Conservation (phyloP, 2,329 filamentous ascomycete species). For the Aspergillus sp. region DNA sequence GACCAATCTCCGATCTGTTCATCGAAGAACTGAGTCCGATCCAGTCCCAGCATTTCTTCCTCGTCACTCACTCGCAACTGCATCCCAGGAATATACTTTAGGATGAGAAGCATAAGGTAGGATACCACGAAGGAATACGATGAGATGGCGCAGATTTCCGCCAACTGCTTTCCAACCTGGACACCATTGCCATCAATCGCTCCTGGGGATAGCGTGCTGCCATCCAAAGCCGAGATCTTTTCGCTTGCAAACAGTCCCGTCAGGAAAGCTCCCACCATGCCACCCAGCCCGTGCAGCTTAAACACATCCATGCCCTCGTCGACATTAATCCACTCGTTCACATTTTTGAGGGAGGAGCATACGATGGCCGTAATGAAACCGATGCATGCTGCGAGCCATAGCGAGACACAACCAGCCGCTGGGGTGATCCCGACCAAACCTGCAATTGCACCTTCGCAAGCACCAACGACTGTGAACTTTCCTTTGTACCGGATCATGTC, state of each 20-base stretch:
- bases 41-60: conserved; percentile 57
- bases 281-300: conserved; percentile 60
- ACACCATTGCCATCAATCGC: conserved; percentile 59
- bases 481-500: conserved; percentile 55
- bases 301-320: conserved; percentile 63
- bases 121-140: conserved; percentile 56
- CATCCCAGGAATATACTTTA: conserved; percentile 59
- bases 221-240: conserved; percentile 50
- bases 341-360: conserved; percentile 52
- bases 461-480: conserved; percentile 58
- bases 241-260: conserved; percentile 58
- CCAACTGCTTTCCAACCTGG: conserved; percentile 58
- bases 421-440: conserved; percentile 64
- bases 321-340: conserved; percentile 57
- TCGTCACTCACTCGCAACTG: conserved; percentile 57
- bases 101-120: conserved; percentile 52
- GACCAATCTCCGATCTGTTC: conserved; percentile 59
- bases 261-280: conserved; percentile 59
- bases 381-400: conserved; percentile 58
- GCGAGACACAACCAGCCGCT: conserved; percentile 55
- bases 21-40: conserved; percentile 58
- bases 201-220: conserved; percentile 47
- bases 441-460: conserved; percentile 60
- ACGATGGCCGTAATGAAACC: conserved; percentile 57
- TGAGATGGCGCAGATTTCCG: conserved; percentile 57